These are phyloP conservation scores for Calonectria leucothoes DNA, from an alignment of 2,329 filamentous ascomycete species.

Conservation along the genomic window DNA sequence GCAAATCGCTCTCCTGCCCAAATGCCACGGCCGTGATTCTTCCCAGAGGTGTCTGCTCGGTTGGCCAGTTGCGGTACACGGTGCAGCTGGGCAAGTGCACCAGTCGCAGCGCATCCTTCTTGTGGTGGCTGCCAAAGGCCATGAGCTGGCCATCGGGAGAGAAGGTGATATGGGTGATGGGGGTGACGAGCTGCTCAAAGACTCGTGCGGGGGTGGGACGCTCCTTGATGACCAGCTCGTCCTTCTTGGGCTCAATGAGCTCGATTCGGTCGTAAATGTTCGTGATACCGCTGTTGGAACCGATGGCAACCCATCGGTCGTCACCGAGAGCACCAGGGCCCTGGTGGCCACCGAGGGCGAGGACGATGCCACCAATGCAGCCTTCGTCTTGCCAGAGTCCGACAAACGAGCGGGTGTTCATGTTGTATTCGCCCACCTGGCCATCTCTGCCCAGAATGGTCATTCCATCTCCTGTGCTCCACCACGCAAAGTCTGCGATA, in stretches of 20 bases:
- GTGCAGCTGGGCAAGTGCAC: slow-evolving; percentile 93
- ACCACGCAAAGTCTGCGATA: slow-evolving; percentile 94
- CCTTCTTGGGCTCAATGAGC: slow-evolving; percentile 60
- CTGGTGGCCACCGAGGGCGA: slow-evolving; percentile 79
- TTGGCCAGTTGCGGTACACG: slow-evolving; percentile 98
- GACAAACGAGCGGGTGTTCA: slow-evolving; percentile 75
- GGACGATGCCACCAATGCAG: slow-evolving; percentile 83
- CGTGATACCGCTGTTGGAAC: slow-evolving; percentile 86
- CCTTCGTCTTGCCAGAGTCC: slow-evolving; percentile 92
- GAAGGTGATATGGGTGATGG: slow-evolving; percentile 83
- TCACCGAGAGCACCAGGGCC: slow-evolving; percentile 75
- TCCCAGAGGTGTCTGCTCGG: slow-evolving; percentile 87
- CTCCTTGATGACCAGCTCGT: slow-evolving; percentile 66
- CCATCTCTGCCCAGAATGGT: slow-evolving; percentile 87
- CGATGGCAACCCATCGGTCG: slow-evolving; percentile 90
- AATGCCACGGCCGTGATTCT: slow-evolving; percentile 82
- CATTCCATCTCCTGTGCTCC: slow-evolving; percentile 84
- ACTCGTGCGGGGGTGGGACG: slow-evolving; percentile 78
- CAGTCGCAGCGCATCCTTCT: slow-evolving; percentile 87
- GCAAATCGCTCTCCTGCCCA: slow-evolving; percentile 71
- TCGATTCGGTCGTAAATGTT: slow-evolving; percentile 90
- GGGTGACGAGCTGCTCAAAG: slow-evolving; percentile 89
- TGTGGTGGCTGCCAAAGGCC: slow-evolving; percentile 86
- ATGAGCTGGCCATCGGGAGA: slow-evolving; percentile 91
- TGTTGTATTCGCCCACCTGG: slow-evolving; percentile 89